Evolutionary conservation across 2,329 filamentous ascomycete genomes (phyloP).

Genomic region (Tolypocladium guangdongense): DNA sequence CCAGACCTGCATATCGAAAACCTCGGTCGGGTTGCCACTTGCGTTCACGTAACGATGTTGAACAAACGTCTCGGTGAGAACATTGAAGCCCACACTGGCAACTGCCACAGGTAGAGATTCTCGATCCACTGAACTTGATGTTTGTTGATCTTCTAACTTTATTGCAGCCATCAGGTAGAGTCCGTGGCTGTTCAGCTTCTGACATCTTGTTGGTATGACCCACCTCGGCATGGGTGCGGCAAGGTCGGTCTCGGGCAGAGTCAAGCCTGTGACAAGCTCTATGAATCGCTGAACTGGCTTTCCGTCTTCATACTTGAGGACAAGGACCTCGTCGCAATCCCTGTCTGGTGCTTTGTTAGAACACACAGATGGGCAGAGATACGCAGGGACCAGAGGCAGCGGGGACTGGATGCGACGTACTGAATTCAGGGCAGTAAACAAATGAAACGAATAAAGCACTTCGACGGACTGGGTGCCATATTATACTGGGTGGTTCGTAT

Average conservation of each 20-base stretch:
- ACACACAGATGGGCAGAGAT: neutral
- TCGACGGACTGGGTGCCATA: neutral
- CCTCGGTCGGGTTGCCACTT: neutral
- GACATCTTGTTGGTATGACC: neutral
- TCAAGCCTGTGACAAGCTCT: neutral
- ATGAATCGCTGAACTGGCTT: neutral
- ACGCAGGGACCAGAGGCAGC: neutral
- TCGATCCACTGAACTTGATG: too few species aligned
- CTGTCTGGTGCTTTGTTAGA: neutral
- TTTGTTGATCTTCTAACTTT: neutral
- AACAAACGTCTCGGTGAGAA: neutral
- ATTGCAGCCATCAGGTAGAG: neutral
- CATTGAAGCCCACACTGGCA: neutral
- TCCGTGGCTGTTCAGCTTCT: neutral
- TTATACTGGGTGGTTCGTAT: neutral
- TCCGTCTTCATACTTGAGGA: neutral
- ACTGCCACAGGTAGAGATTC: neutral
- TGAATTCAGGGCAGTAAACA: neutral
- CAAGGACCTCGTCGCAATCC: neutral
- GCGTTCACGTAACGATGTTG: neutral
- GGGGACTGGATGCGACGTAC: neutral
- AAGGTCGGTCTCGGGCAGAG: neutral
- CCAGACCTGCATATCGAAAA: too few species aligned
- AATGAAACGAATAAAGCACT: neutral
- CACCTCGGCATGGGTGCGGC: accelerated